Evolutionary conservation across 345 rosid species (phyloP).

Genomic region (Heritiera fomes): DNA sequence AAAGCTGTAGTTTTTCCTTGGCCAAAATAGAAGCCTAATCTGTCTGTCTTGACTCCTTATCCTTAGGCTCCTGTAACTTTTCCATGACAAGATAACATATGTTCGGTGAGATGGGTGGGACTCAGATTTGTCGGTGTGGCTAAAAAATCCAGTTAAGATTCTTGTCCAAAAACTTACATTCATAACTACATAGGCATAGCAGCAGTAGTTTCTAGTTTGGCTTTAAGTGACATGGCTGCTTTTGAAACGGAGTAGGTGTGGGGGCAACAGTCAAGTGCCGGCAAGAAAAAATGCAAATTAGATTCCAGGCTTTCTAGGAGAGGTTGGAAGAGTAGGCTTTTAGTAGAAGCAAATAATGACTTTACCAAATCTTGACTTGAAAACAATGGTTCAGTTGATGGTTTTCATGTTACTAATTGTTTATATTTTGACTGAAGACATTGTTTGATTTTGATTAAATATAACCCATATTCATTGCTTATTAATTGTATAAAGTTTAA

Average conservation of each 20-base stretch:
- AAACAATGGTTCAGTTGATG: neutral
- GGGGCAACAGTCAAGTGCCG: neutral
- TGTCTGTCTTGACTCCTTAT: slow-evolving; percentile 9
- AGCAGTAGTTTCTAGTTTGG: neutral
- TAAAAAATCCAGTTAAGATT: slow-evolving; percentile 3
- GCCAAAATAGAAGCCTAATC: neutral
- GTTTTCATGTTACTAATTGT: neutral
- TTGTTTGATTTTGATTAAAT: neutral
- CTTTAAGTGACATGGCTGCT: neutral
- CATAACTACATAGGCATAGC: no score
- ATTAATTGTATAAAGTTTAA: neutral
- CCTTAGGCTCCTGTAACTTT: slow-evolving; percentile 12
- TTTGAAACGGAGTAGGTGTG: neutral
- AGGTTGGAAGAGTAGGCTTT: slow-evolving; percentile 20
- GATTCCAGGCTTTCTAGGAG: slow-evolving; percentile 22
- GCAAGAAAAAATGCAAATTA: slow-evolving; percentile 3
- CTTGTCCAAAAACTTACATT: neutral
- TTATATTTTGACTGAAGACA: neutral
- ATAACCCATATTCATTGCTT: neutral
- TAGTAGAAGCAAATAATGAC: slow-evolving; percentile 29
- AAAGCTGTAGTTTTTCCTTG: neutral
- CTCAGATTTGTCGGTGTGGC: slow-evolving; percentile 14
- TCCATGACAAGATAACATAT: slow-evolving; percentile 10
- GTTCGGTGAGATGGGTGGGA: slow-evolving; percentile 25
- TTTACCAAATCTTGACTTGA: slow-evolving; percentile 15